Evolutionary conservation across 2,329 filamentous ascomycete genomes (phyloP), one percentile per base, ranked within the genome.

Genomic region (Cercospora zeina): DNA sequence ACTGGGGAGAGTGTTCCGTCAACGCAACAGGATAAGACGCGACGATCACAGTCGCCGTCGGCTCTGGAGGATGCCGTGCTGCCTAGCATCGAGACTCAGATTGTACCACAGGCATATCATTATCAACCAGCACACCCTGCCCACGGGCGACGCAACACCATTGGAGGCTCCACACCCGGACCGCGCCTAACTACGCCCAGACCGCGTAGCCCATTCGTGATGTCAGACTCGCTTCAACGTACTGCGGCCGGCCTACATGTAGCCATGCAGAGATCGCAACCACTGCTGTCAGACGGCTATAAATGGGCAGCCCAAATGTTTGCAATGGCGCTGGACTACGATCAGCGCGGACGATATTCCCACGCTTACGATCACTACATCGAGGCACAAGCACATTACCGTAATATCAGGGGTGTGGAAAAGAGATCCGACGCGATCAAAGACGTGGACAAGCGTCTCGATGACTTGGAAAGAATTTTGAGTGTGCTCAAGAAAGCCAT

Each of bases 331-430:
- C 42, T 49, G 19, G 42, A 57, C 36, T 57, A 16, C 24, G 54
- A 57, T 21, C 36, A 33, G 34, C 39, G 30, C n/a, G 54, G 37
- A 31, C 37, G 31, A 31, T 57, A 57, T 42, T 33, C 34, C n/a
- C 47, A 45, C 54, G 54, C 54, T 19, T 57, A 14, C 16, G 54
- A 57, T 24, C 37, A 45, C 54, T 57, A 57, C 37, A 16, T 19
- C 24, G 16, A 42, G 16, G 36, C 37, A 4, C 16, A 31, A 30
- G n/a, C 14, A 47, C 21, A 10, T 14, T 57, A 42, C 39, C 42
- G 19, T 16, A 11, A 8, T 24, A 14, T 21, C 36, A 45, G 34
- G 39, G 13, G 45, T 7, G 36, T 24, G 16, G 54, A 57, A 30
- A 30, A 21, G 36, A 57, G 27, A n/a, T 19, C 36, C 27, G 39